A percentile compares a stretch with the other conserved stretches of the same genome.
Evolutionary conservation across 306 rosid species (phyloP).

Genomic region (Gastrolobium bilobum): DNA sequence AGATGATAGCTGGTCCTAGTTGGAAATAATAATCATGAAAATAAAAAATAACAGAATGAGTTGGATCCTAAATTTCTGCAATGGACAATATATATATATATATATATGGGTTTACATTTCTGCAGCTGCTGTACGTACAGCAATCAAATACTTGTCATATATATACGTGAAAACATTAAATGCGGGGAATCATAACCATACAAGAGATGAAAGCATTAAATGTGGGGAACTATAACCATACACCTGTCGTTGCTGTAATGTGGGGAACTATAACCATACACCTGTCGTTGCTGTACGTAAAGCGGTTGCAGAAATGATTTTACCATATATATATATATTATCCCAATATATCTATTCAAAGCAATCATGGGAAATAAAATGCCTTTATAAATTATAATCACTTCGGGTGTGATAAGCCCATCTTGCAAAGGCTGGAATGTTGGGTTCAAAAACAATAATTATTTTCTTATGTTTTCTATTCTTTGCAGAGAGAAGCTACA

Average conservation of each 20-base stretch:
- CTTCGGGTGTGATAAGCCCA: conserved; percentile 38
- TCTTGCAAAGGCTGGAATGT: conserved; percentile 38
- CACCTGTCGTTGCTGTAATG: no score
- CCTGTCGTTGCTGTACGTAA: no score
- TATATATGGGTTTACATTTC: no score
- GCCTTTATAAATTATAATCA: conserved; percentile 19
- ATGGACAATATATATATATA: conserved; percentile 9
- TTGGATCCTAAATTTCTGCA: conserved; percentile 33
- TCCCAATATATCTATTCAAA: neutral
- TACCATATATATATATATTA: neutral
- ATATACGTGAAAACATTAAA: no score
- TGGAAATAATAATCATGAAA: conserved; percentile 19
- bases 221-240: no score
- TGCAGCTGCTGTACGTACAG: no score
- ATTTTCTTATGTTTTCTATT: conserved; percentile 37
- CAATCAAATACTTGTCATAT: no score
- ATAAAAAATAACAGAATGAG: neutral
- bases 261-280: no score
- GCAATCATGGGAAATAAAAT: conserved; percentile 12
- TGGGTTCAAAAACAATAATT: conserved; percentile 29
- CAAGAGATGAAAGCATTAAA: no score
- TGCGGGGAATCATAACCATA: no score
- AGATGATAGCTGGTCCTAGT: conserved; percentile 38
- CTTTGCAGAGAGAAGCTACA: conserved; percentile 81
- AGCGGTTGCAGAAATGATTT: no score